Evolutionary conservation across 1,284 basidiomycete genomes (phyloP).

Genomic region (Sporisorium exsertum): DNA sequence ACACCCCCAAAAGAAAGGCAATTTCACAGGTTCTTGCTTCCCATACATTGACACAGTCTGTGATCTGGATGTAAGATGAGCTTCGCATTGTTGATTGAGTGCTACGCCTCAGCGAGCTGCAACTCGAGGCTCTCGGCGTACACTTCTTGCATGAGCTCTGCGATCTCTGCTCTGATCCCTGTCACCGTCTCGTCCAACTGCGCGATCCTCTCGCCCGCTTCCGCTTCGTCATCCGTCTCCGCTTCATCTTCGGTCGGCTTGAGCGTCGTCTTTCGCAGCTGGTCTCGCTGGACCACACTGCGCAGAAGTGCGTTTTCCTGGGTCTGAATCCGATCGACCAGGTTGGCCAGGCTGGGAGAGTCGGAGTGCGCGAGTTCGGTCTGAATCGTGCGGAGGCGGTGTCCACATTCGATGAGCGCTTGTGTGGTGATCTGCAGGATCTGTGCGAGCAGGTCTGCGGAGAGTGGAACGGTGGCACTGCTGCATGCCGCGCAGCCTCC

Average conservation of each 20-base stretch:
- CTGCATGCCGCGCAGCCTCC: conserved; percentile 31
- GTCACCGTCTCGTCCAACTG: conserved; percentile 22
- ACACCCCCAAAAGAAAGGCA: conserved; percentile 39
- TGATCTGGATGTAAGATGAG: background rate
- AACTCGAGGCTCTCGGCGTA: conserved; percentile 50
- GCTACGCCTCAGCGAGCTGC: conserved; percentile 16
- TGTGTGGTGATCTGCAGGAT: conserved; percentile 56
- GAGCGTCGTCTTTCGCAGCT: conserved; percentile 25
- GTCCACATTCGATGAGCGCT: conserved; percentile 52
- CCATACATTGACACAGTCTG: background rate
- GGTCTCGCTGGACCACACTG: conserved; percentile 42
- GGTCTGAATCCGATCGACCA: conserved; percentile 42
- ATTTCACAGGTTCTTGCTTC: conserved; percentile 35
- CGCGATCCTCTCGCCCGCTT: conserved; percentile 4
- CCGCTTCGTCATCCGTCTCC: conserved; percentile 7
- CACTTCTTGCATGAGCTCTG: conserved; percentile 49
- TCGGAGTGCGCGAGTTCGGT: conserved; percentile 38
- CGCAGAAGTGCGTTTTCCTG: conserved; percentile 44
- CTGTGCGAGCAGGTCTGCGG: conserved; percentile 36
- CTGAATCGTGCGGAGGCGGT: conserved; percentile 41
- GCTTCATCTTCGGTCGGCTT: background rate
- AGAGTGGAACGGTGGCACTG: conserved; percentile 28
- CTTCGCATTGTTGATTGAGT: background rate
- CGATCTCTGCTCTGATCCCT: conserved; percentile 23
- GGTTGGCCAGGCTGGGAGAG: conserved; percentile 14